These are phyloP conservation scores for Penicillium psychrofluorescens DNA, from an alignment of 495 filamentous ascomycete species.

Conservation along the genomic window DNA sequence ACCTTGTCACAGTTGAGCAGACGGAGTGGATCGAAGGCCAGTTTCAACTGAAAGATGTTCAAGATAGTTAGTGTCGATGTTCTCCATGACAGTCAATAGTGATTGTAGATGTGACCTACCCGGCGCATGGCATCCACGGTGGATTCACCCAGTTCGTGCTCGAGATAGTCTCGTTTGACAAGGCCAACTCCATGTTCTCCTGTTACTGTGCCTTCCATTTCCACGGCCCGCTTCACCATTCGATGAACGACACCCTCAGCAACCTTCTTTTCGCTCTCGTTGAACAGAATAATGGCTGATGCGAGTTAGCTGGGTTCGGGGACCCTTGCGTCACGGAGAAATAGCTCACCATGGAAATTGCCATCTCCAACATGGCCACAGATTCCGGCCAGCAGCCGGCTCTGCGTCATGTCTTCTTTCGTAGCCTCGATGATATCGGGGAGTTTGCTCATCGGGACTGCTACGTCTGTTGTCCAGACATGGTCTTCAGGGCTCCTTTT, in stretches of 20 bases:
- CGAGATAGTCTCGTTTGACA: constrained; percentile 54
- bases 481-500: constrained; percentile 45
- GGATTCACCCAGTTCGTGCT: constrained; percentile 46
- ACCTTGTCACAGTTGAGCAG: constrained; percentile 64
- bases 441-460: constrained; percentile 55
- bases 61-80: constrained; percentile 5
- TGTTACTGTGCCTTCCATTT: constrained; percentile 58
- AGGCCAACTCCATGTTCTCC: constrained; percentile 60
- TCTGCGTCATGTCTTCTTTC: constrained; percentile 49
- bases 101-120: constrained; percentile 29
- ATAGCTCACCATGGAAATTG: constrained; percentile 50
- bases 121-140: constrained; percentile 59
- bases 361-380: constrained; percentile 66
- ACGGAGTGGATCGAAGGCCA: constrained; percentile 58
- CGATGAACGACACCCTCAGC: constrained; percentile 47
- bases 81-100: neutral
- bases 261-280: constrained; percentile 42
- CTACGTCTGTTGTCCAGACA: constrained; percentile 62
- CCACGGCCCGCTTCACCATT: constrained; percentile 56
- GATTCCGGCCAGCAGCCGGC: constrained; percentile 50
- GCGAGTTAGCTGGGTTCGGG: neutral
- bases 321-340: too few species aligned
- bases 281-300: constrained; percentile 50
- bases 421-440: constrained; percentile 59
- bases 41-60: constrained; percentile 44